Conservation (phyloP, 1,139 yeast genomes). For the Tardiomyces blankii region DNA sequence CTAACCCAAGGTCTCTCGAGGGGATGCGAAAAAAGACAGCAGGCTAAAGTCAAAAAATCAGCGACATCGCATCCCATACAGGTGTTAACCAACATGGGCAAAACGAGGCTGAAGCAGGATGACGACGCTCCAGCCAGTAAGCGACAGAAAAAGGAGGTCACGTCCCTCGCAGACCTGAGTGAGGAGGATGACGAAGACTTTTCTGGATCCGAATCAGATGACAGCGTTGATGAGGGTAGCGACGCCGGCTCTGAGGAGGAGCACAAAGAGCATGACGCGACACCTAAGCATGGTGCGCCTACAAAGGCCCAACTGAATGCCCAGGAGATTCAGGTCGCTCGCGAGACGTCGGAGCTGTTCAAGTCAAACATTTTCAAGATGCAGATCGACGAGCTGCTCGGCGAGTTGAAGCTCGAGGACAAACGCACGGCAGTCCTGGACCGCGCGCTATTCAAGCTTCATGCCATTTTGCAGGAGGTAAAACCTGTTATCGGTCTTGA, state of each 20-base stretch:
- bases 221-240: no score
- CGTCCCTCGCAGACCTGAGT: not conserved
- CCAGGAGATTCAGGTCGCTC: conserved; percentile 80
- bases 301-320: conserved; percentile 36
- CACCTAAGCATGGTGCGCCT: not conserved
- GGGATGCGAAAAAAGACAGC: no score
- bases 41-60: no score
- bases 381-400: conserved; percentile 82
- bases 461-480: conserved; percentile 54
- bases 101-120: no score
- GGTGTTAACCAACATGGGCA: no score
- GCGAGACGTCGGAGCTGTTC: conserved; percentile 90
- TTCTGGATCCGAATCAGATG: no score
- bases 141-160: not conserved
- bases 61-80: no score
- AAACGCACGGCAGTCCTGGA: conserved; percentile 56
- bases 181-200: no score
- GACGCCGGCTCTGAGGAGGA: no score
- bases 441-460: conserved; percentile 64
- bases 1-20: no score
- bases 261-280: no score
- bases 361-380: conserved; percentile 89
- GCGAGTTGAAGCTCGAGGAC: conserved; percentile 68
- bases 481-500: conserved; percentile 44
- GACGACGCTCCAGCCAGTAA: no score